Evolutionary conservation across 73 alveolate genomes (phyloP), one percentile per base, ranked within the genome.

Genomic region (Urostyla sp.): DNA sequence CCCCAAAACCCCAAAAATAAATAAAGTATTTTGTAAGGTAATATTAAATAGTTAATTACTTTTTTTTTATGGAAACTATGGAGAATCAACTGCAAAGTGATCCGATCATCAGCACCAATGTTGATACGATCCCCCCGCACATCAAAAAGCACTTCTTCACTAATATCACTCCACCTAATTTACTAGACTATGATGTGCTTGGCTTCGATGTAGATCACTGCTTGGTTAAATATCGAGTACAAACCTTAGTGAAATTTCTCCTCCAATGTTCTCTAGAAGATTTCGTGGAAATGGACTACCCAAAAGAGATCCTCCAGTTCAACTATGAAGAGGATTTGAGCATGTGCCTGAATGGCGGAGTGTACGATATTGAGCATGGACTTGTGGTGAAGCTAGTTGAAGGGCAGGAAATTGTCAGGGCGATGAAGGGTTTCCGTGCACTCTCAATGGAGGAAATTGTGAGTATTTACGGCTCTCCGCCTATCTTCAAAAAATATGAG

Each of bases 121-220:
- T 15, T 13, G 69, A 56, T 38, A 56, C 75, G 10, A 69, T 69
- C 23, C 84, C 84, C 8, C 84, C 84, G 6, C 53, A 45, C 7
- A 20, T 69, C 3, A 69, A 69, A 50, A 13, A 69, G 54, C 54
- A 45, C 31, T 69, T 69, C 72, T 69, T 45, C 54, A 48, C 72
- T 2, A 34, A 34, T 34, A 56, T 6, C 30, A 5, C 5, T 26
- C 8, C 30, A 38, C 87, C 87, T 18, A 56, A 54, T n/a, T 43
- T 75, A 7, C 15, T 69, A 4, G 85, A 67, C 45, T 81, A 72
- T 34, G 91, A 81, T 35, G 85, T 69, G 8, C 21, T 81, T 3
- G 91, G 91, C 1, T 81, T 81, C 43, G 91, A 81, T 40, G 80
- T 78, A 0, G 91, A 81, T 37, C 81, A 57, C 59, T 72, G 85